Conservation (phyloP, 78 protist species). For the Speleostelium caveatum region DNA sequence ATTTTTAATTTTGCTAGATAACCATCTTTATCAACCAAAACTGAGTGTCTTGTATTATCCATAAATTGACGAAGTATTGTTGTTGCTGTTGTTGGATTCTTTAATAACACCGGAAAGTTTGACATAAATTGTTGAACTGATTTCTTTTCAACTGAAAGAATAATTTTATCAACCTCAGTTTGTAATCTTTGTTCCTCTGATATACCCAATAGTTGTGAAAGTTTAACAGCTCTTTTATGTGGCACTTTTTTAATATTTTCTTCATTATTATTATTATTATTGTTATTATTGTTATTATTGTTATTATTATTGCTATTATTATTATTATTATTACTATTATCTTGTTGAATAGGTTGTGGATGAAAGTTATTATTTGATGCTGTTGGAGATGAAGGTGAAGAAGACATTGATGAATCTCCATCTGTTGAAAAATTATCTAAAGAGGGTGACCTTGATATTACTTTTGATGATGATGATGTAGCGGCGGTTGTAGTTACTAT, state of each 20-base stretch:
- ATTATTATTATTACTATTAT: too few relatives aligned
- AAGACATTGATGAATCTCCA: not conserved
- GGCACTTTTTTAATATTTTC: not conserved
- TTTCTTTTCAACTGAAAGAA: conserved; percentile 29
- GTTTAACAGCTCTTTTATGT: conserved; percentile 37
- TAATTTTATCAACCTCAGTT: conserved; percentile 61
- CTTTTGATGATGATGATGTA: not conserved
- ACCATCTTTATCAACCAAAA: conserved; percentile 31
- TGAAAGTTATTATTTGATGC: not conserved
- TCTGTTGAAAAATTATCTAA: conserved; percentile 18
- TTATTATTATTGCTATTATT: too few relatives aligned
- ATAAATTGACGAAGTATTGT: conserved; percentile 46
- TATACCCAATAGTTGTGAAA: conserved; percentile 53
- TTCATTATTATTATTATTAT: too few relatives aligned
- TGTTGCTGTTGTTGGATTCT: conserved; percentile 23
- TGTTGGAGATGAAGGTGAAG: conserved; percentile 9
- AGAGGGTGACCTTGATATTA: conserved; percentile 45
- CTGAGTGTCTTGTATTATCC: conserved; percentile 41
- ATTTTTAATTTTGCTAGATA: not conserved
- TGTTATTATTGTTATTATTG: too few relatives aligned
- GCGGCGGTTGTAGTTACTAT: not conserved
- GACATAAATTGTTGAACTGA: conserved; percentile 57
- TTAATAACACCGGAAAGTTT: conserved; percentile 25
- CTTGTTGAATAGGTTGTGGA: too few relatives aligned
- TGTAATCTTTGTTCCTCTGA: conserved; percentile 69